Percentiles rank a stretch among this genome's conserved stretches.
These are phyloP conservation scores for Zygotorulaspora chibaensis DNA, from an alignment of 805 yeast genomes.

Conservation along the genomic window DNA sequence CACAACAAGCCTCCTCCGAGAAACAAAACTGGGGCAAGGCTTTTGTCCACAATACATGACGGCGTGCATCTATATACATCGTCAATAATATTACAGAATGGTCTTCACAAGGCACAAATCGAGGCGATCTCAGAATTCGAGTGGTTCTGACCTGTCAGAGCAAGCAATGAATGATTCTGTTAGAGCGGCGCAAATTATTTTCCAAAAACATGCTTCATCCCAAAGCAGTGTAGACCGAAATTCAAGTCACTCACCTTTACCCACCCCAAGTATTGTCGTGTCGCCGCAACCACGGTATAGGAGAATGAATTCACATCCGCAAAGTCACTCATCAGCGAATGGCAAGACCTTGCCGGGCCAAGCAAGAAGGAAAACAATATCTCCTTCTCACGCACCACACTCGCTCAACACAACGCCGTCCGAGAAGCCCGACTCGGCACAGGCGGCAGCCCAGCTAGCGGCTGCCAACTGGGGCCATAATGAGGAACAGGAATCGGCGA, in stretches of 20 bases:
- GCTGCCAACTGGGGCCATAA: not conserved
- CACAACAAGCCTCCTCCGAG: no score
- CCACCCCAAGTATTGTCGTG: not conserved
- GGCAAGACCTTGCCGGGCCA: not conserved
- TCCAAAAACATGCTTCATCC: conserved; percentile 23
- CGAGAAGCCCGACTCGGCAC: not conserved
- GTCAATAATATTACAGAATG: conserved; percentile 1
- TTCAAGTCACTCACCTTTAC: not conserved
- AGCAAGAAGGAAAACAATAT: not conserved
- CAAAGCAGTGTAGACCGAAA: not conserved
- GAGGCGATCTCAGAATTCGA: conserved; percentile 8
- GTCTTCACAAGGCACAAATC: conserved; percentile 9
- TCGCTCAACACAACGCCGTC: not conserved
- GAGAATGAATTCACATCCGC: not conserved
- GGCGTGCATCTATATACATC: no score
- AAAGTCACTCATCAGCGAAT: not conserved
- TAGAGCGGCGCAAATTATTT: conserved; percentile 31
- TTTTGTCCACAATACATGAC: no score
- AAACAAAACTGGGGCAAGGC: no score
- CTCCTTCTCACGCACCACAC: not conserved
- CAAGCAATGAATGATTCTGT: conserved; percentile 25
- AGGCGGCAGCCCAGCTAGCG: not conserved
- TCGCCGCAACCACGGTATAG: conserved; percentile 4
- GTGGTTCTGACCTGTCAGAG: conserved; percentile 14
- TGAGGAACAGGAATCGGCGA: not conserved